Conservation (phyloP, 2,329 filamentous ascomycete genomes). For the Akanthomyces muscarius region DNA sequence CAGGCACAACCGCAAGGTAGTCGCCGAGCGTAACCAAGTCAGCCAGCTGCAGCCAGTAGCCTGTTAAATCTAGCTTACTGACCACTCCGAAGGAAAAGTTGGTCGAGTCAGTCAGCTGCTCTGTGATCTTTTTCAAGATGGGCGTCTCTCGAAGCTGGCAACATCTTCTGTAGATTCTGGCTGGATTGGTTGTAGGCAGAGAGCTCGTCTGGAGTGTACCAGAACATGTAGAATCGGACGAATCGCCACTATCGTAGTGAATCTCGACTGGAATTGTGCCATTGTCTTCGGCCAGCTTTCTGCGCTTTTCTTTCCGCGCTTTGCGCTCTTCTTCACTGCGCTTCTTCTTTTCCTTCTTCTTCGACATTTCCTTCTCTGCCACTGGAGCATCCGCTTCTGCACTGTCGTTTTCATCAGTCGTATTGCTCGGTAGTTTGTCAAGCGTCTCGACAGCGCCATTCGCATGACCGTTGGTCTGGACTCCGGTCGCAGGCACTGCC, state of each 20-base stretch:
- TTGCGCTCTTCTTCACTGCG: conserved; percentile 89
- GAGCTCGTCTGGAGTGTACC: conserved; percentile 26
- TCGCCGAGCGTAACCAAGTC: conserved; percentile 88
- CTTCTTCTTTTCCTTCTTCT: conserved; percentile 96
- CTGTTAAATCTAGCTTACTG: conserved; percentile 75
- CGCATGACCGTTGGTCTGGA: neutral
- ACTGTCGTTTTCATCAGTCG: neutral
- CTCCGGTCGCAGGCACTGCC: conserved; percentile 2
- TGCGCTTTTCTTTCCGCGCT: conserved; percentile 84
- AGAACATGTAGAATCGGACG: conserved; percentile 31
- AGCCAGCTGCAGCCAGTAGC: conserved; percentile 75
- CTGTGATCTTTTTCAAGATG: conserved; percentile 85
- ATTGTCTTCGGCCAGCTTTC: conserved; percentile 80
- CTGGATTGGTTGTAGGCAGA: conserved; percentile 80
- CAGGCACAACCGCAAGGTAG: conserved; percentile 88
- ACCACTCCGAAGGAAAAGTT: conserved; percentile 71
- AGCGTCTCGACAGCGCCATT: neutral
- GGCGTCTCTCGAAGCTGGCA: conserved; percentile 92
- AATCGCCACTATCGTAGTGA: conserved; percentile 64
- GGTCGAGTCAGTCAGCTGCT: conserved; percentile 73
- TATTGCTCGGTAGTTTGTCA: neutral
- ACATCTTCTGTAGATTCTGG: conserved; percentile 88
- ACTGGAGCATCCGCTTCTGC: conserved; percentile 30
- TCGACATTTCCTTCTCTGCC: conserved; percentile 41
- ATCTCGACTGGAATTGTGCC: conserved; percentile 83